Percentiles rank a stretch among this genome's conserved stretches.
phyloP scores from a whole-genome alignment of 371 early-diverging fungal genomes.

The Rhizopus arrhizus region DNA sequence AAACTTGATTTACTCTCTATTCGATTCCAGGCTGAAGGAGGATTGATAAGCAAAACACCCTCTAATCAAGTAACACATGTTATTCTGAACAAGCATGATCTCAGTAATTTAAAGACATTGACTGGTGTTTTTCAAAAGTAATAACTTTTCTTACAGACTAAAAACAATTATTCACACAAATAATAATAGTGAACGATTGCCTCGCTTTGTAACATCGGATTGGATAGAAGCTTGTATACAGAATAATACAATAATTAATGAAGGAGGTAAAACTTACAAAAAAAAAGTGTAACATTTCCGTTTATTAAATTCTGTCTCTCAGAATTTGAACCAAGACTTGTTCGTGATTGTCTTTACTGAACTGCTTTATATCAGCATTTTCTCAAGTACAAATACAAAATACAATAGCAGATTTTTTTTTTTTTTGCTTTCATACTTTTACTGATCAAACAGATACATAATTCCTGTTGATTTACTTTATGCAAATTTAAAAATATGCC shows the following conservation, averaged over 20 bases:
- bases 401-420: no score
- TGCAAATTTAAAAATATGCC: no score
- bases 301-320: no score
- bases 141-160: neutral
- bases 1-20: conserved; percentile 16
- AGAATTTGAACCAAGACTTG: no score
- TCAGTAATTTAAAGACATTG: conserved; percentile 19
- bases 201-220: conserved; percentile 28
- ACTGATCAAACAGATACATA: no score
- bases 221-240: conserved; percentile 16
- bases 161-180: neutral
- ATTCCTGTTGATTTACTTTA: no score
- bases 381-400: no score
- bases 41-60: conserved; percentile 4
- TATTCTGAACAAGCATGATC: conserved; percentile 25
- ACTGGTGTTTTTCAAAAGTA: conserved; percentile 26
- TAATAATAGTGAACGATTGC: conserved; percentile 9
- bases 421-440: no score
- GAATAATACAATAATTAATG: conserved; percentile 5
- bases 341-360: no score
- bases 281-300: neutral
- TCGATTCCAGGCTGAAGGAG: conserved; percentile 33
- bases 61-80: conserved; percentile 40
- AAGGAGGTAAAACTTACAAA: conserved; percentile 1
- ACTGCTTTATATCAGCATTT: no score